Conservation (phyloP, 2,329 filamentous ascomycete species). For the Pseudofabraea citricarpa region DNA sequence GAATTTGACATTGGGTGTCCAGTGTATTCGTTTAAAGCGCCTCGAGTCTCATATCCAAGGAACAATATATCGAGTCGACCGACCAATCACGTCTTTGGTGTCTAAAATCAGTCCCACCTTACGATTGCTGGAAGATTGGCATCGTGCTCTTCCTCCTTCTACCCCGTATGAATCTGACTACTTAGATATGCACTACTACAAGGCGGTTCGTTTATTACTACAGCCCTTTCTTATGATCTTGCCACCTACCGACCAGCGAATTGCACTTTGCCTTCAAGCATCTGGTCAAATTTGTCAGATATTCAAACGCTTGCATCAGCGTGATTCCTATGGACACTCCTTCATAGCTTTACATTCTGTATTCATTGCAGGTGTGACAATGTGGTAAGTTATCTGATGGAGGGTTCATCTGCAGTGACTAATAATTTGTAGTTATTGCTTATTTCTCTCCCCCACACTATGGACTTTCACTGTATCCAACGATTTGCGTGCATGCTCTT, state of each 20-base stretch:
- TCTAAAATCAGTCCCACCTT: constrained; percentile 42
- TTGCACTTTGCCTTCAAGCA: constrained; percentile 35
- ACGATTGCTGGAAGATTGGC: constrained; percentile 42
- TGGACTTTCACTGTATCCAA: constrained; percentile 23
- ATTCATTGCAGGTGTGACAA: constrained; percentile 37
- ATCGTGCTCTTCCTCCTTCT: constrained; percentile 28
- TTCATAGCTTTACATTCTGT: constrained; percentile 39
- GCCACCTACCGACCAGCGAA: constrained; percentile 39
- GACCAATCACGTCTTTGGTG: constrained; percentile 36
- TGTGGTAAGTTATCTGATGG: constrained; percentile 15
- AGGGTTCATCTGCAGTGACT: not conserved
- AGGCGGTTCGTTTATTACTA: constrained; percentile 42
- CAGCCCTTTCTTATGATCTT: constrained; percentile 45
- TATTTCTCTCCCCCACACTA: constrained; percentile 19
- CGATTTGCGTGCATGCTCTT: constrained; percentile 33
- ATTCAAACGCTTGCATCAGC: constrained; percentile 37
- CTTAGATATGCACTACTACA: constrained; percentile 43
- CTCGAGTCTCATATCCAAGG: constrained; percentile 45
- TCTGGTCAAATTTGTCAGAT: constrained; percentile 37
- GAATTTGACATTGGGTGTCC: constrained; percentile 36
- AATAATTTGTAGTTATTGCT: constrained; percentile 16
- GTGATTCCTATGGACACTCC: constrained; percentile 35
- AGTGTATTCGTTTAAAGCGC: constrained; percentile 39
- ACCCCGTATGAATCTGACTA: constrained; percentile 37
- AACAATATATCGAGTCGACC: constrained; percentile 46